phyloP scores from a whole-genome alignment of 768 basidiomycete genomes.

The Auriscalpium microsporum region DNA sequence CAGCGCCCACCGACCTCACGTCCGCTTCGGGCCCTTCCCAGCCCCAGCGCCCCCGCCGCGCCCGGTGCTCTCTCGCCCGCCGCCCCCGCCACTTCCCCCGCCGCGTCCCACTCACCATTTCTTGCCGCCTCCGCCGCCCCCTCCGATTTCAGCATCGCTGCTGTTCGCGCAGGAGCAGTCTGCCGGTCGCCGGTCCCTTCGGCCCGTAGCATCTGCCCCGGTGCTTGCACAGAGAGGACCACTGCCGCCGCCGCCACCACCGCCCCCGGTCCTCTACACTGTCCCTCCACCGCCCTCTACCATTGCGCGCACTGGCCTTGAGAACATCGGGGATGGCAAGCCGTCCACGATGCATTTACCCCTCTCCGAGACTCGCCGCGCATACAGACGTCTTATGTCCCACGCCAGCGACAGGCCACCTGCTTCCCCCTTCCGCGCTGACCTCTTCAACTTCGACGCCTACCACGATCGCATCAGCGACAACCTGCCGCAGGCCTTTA shows the following conservation, averaged over 20 bases:
- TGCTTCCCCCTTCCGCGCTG: too few relatives aligned
- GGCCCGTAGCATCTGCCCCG: constrained; percentile 9
- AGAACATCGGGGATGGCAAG: too few relatives aligned
- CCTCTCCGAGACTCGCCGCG: too few relatives aligned
- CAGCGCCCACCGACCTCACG: neutral
- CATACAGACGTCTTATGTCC: too few relatives aligned
- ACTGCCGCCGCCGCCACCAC: constrained; percentile 17
- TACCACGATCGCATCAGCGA: too few relatives aligned
- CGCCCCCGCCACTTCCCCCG: constrained; percentile 7
- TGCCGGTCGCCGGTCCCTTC: constrained; percentile 11
- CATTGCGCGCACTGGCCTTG: neutral
- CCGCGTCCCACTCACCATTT: constrained; percentile 16
- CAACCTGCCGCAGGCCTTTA: too few relatives aligned
- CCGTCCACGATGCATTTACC: too few relatives aligned
- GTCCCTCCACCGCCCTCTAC: neutral
- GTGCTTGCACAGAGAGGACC: constrained; percentile 7
- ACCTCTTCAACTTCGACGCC: too few relatives aligned
- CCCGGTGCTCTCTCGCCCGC: constrained; percentile 4
- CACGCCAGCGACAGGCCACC: too few relatives aligned
- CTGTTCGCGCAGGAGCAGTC: neutral
- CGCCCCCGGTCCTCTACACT: constrained; percentile 3
- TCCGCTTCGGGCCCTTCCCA: constrained; percentile 5
- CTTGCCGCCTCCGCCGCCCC: constrained; percentile 1
- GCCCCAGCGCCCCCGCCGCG: constrained; percentile 15
- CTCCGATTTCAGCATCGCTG: neutral